phyloP scores from a whole-genome alignment of 768 basidiomycete genomes.

The Russula earlei region DNA sequence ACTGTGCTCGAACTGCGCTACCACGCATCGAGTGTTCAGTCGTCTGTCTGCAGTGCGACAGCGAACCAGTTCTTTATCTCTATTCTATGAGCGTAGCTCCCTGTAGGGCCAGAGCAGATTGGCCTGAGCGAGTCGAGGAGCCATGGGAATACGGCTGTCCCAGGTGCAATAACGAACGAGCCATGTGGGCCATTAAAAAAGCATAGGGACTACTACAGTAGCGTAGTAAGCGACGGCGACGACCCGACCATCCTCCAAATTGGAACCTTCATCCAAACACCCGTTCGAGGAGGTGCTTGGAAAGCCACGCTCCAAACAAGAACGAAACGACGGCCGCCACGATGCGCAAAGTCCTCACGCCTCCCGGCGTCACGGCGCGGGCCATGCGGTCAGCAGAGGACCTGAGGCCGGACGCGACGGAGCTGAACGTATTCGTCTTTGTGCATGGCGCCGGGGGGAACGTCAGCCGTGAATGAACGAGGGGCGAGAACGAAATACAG shows the following conservation, averaged over 20 bases:
- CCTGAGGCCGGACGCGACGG: constrained; percentile 26
- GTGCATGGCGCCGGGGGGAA: not conserved
- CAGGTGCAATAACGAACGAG: no score
- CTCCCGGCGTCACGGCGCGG: constrained; percentile 26
- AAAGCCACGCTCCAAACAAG: constrained; percentile 27
- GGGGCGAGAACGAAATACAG: not conserved
- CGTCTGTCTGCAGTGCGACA: no score
- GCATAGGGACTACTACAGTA: no score
- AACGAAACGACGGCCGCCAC: constrained; percentile 21
- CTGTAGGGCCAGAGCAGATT: no score
- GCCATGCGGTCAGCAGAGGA: constrained; percentile 27
- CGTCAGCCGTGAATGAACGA: not conserved
- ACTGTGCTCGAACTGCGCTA: no score
- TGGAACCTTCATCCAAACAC: constrained; percentile 2
- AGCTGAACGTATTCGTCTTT: constrained; percentile 28
- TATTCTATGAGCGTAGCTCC: no score
- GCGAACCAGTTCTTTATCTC: no score
- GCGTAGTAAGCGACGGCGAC: not conserved
- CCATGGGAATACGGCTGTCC: no score
- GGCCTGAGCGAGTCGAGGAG: no score
- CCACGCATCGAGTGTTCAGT: no score
- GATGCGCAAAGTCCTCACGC: constrained; percentile 19
- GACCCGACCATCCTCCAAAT: not conserved
- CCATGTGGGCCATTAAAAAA: no score
- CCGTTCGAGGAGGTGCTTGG: constrained; percentile 23